Evolutionary conservation across 768 basidiomycete genomes (phyloP), one percentile per base, ranked within the genome.

Genomic region (Auriscalpium microsporum): DNA sequence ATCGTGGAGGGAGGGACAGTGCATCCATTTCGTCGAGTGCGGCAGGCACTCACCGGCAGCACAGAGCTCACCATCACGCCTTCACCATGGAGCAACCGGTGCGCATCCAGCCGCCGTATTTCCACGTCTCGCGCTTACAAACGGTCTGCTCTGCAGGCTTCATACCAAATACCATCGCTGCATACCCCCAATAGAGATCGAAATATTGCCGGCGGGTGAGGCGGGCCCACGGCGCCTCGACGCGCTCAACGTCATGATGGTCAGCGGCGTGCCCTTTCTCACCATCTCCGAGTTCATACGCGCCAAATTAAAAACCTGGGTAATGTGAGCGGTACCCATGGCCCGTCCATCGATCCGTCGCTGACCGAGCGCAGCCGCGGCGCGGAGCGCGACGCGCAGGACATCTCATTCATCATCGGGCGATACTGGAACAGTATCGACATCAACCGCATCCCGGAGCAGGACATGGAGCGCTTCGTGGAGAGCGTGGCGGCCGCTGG

Each of bases 51-150:
- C 52, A 70, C 81, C 34, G 80, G 79, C 33, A 83, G 74, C 64
- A 77, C 81, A 36, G 78, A 84, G 63, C 80, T 90, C 62, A 78
- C 82, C 9, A 76, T 78, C 19, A 84, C 79, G 11, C 78, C 84
- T 61, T 88, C 90, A 0, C 84, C 90, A n/a, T 91, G 90, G 90
- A 89, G 84, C 54, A 88, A 90, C 64, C 79, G 90, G 89, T 88
- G 67, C 55, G 73, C 63, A 46, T 34, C 55, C 28, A 19, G 61
- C 54, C 40, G 19, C 23, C 40, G 54, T 36, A 44, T 42, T 52
- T 38, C 50, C 33, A 8, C 50, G 48, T 36, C 48, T 35, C 48
- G 46, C 56, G 50, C 48, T 53, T 53, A 56, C 52, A 55, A 48
- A 46, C 55, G 54, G 52, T 60, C 50, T 44, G 16, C 55, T 57